Percentiles rank a stretch among this genome's conserved stretches.
These are phyloP conservation scores for Aspergillus sp. DNA, from an alignment of 2,329 filamentous ascomycete species.

Conservation along the genomic window DNA sequence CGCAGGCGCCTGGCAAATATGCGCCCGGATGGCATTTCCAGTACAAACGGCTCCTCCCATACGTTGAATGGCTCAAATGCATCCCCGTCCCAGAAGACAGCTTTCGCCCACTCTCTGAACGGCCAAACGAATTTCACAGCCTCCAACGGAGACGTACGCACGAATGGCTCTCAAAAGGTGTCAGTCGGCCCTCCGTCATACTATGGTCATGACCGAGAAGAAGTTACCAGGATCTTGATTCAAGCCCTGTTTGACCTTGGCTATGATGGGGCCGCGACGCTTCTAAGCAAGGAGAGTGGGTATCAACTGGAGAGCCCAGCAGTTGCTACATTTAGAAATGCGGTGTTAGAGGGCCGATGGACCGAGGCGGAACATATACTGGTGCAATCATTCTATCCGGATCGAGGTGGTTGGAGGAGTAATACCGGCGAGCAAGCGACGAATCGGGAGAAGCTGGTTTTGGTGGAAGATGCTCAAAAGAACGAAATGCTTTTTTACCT, in stretches of 20 bases:
- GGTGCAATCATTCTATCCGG: slow-evolving; percentile 52
- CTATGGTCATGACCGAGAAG: slow-evolving; percentile 85
- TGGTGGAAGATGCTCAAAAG: slow-evolving; percentile 73
- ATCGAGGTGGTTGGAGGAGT: slow-evolving; percentile 50
- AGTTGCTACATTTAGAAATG: slow-evolving; percentile 80
- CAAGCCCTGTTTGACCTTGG: slow-evolving; percentile 89
- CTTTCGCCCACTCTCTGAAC: slow-evolving; percentile 54
- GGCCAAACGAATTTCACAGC: slow-evolving; percentile 50
- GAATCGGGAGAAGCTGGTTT: slow-evolving; percentile 62
- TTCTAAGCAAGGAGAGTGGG: slow-evolving; percentile 77
- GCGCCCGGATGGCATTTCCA: slow-evolving; percentile 61
- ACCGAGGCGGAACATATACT: slow-evolving; percentile 79
- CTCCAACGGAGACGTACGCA: slow-evolving; percentile 42
- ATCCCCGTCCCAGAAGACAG: slow-evolving; percentile 51
- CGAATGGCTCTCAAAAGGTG: slow-evolving; percentile 43
- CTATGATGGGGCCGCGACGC: slow-evolving; percentile 74
- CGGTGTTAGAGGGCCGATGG: slow-evolving; percentile 82
- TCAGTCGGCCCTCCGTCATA: slow-evolving; percentile 55
- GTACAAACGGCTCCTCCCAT: slow-evolving; percentile 58
- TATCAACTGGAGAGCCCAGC: slow-evolving; percentile 82
- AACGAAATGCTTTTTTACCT: slow-evolving; percentile 84
- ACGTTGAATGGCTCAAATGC: slow-evolving; percentile 59
- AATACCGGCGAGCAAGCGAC: slow-evolving; percentile 29
- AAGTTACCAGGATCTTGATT: slow-evolving; percentile 89
- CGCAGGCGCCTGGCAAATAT: slow-evolving; percentile 64